Conservation (phyloP, 2,329 filamentous ascomycete genomes). For the Rosellinia necatrix region DNA sequence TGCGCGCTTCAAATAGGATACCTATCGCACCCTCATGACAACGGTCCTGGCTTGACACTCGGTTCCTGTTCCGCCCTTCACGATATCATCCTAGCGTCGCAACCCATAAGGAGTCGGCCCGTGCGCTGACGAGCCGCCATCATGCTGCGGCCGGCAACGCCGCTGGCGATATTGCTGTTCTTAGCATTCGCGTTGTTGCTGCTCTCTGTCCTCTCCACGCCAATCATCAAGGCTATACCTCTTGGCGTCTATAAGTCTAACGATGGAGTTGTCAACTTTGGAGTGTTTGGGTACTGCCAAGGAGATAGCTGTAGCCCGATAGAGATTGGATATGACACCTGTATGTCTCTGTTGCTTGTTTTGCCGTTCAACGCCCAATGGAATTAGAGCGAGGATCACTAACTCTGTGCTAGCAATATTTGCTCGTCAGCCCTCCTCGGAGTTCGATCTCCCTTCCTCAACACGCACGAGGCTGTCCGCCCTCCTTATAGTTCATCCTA, state of each 20-base stretch:
- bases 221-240: slow-evolving; percentile 83
- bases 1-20: neutral
- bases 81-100: slow-evolving; percentile 32
- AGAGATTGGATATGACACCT: slow-evolving; percentile 82
- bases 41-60: neutral
- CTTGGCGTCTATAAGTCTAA: slow-evolving; percentile 77
- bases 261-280: slow-evolving; percentile 85
- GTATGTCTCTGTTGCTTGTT: too few species aligned
- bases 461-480: slow-evolving; percentile 73
- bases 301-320: slow-evolving; percentile 69
- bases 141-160: slow-evolving; percentile 92
- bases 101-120: slow-evolving; percentile 39
- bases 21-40: neutral
- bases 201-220: slow-evolving; percentile 87
- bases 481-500: slow-evolving; percentile 89
- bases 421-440: slow-evolving; percentile 32
- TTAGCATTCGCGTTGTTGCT: slow-evolving; percentile 84
- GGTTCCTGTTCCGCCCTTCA: slow-evolving; percentile 6
- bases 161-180: slow-evolving; percentile 83
- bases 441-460: slow-evolving; percentile 61
- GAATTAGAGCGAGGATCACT: slow-evolving; percentile 14
- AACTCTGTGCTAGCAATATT: slow-evolving; percentile 29
- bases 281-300: slow-evolving; percentile 89
- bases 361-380: too few species aligned
- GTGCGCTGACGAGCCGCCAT: slow-evolving; percentile 47